A percentile compares a stretch with the other conserved stretches of the same genome.
Evolutionary conservation across 2,329 filamentous ascomycete genomes (phyloP).

Genomic region (Raffaelea arxii): DNA sequence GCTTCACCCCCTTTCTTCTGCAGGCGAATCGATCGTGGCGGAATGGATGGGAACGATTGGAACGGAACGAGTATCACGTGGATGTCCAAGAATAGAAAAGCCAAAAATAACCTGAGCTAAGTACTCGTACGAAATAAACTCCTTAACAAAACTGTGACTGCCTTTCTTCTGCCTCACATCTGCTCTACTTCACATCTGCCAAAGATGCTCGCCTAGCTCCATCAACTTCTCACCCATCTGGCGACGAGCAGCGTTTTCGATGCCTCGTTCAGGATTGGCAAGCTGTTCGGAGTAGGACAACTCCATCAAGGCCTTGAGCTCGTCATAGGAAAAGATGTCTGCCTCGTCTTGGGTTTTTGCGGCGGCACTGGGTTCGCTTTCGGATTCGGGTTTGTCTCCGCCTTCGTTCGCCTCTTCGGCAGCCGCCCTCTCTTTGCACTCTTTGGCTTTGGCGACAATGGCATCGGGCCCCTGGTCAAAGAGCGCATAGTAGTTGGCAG

Average conservation of each 20-base stretch:
- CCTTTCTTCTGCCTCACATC: background rate
- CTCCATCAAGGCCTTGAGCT: conserved; percentile 56
- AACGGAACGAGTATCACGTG: too few species aligned
- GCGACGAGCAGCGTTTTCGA: conserved; percentile 56
- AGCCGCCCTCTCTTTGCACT: conserved; percentile 23
- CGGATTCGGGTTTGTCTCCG: conserved; percentile 12
- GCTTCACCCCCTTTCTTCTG: too few species aligned
- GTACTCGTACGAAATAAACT: too few species aligned
- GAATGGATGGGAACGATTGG: too few species aligned
- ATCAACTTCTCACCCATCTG: conserved; percentile 61
- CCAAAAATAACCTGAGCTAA: too few species aligned
- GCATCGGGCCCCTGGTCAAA: conserved; percentile 57
- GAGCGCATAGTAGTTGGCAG: conserved; percentile 59
- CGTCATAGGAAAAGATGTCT: conserved; percentile 52
- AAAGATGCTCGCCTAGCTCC: conserved; percentile 63
- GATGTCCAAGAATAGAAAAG: too few species aligned
- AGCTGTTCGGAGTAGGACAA: conserved; percentile 60
- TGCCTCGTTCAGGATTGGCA: conserved; percentile 56
- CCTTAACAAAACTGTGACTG: too few species aligned
- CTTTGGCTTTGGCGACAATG: conserved; percentile 53
- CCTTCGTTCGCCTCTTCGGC: conserved; percentile 23
- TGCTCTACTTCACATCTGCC: conserved; percentile 37
- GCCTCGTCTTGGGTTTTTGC: conserved; percentile 6
- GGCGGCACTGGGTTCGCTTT: conserved; percentile 16
- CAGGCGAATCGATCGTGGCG: too few species aligned